phyloP scores from a whole-genome alignment of 2,329 filamentous ascomycete genomes.

The Lasiodiplodia hormozganensis region DNA sequence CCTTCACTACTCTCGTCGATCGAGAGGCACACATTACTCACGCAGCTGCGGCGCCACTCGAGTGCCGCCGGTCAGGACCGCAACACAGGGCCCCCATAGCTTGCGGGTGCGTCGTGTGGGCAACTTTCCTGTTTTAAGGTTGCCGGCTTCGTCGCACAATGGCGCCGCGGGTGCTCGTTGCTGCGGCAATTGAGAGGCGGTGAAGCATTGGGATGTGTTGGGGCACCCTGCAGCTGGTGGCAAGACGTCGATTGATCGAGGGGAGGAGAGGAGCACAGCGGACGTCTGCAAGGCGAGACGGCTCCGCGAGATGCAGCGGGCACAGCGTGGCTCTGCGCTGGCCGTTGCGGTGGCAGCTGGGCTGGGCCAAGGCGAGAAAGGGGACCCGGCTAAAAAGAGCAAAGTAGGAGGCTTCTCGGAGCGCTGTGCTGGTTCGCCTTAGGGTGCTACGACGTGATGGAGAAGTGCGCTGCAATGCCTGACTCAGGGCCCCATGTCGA shows the following conservation, averaged over 20 bases:
- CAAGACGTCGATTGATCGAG: neutral
- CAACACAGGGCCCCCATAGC: slow-evolving; percentile 25
- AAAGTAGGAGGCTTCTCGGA: neutral
- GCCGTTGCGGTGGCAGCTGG: neutral
- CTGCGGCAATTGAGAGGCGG: slow-evolving; percentile 22
- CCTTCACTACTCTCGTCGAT: slow-evolving; percentile 8
- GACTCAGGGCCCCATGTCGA: slow-evolving; percentile 14
- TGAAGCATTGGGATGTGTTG: slow-evolving; percentile 13
- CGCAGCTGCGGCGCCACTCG: slow-evolving; percentile 15
- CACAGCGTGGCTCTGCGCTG: slow-evolving; percentile 12
- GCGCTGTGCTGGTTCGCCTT: slow-evolving; percentile 11
- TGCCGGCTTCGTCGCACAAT: slow-evolving; percentile 20
- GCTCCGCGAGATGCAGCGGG: neutral
- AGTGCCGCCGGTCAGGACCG: slow-evolving; percentile 9
- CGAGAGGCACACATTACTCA: slow-evolving; percentile 17
- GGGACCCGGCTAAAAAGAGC: slow-evolving; percentile 1
- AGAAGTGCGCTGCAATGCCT: slow-evolving; percentile 20
- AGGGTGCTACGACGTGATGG: slow-evolving; percentile 14
- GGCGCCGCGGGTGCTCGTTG: slow-evolving; percentile 1
- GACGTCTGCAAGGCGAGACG: neutral
- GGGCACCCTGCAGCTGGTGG: slow-evolving; percentile 17
- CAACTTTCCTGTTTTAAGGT: slow-evolving; percentile 7
- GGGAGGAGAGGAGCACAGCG: neutral
- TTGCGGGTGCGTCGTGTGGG: slow-evolving; percentile 15
- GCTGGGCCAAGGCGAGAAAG: slow-evolving; percentile 8